Evolutionary conservation across 768 basidiomycete species (phyloP).

Genomic region (Mycena kentingensis): DNA sequence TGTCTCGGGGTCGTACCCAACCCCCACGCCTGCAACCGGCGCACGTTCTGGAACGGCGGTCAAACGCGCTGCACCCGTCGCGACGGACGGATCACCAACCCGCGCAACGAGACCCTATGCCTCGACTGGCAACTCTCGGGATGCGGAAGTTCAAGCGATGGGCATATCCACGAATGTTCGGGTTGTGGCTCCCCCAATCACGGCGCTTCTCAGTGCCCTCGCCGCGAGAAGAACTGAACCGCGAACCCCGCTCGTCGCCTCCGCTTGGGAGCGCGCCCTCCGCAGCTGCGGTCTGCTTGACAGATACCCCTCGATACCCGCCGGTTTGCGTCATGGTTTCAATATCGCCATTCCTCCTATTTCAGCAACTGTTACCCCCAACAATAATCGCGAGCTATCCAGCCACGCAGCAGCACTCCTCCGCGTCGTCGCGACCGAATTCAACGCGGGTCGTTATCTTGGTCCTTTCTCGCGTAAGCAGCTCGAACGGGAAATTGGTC

Average conservation of each 20-base stretch:
- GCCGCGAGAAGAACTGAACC: conserved; percentile 30
- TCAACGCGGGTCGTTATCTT: conserved; percentile 16
- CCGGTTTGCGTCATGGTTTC: conserved; percentile 34
- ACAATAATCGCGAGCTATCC: conserved; percentile 31
- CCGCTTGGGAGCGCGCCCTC: conserved; percentile 34
- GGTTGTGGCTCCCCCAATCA: conserved; percentile 41
- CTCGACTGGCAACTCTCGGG: conserved; percentile 34
- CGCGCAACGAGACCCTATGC: conserved; percentile 31
- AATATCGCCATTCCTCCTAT: conserved; percentile 35
- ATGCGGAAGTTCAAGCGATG: conserved; percentile 2
- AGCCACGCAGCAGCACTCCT: conserved; percentile 14
- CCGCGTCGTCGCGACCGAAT: conserved; percentile 9
- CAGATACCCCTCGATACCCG: conserved; percentile 30
- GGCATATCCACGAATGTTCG: conserved; percentile 43
- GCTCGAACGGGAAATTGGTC: conserved; percentile 24
- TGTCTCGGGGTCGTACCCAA: conserved; percentile 6
- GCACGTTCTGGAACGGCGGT: conserved; percentile 27
- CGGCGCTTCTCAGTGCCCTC: conserved; percentile 43
- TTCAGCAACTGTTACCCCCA: conserved; percentile 29
- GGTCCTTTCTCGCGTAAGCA: conserved; percentile 17
- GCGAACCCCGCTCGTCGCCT: conserved; percentile 32
- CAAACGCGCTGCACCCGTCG: conserved; percentile 20
- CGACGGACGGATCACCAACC: conserved; percentile 24
- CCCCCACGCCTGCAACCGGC: background rate
- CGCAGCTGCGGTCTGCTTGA: conserved; percentile 13